Evolutionary conservation across 176 grass and related monocot genomes (phyloP).

Genomic region (Oropetium thomaeum): DNA sequence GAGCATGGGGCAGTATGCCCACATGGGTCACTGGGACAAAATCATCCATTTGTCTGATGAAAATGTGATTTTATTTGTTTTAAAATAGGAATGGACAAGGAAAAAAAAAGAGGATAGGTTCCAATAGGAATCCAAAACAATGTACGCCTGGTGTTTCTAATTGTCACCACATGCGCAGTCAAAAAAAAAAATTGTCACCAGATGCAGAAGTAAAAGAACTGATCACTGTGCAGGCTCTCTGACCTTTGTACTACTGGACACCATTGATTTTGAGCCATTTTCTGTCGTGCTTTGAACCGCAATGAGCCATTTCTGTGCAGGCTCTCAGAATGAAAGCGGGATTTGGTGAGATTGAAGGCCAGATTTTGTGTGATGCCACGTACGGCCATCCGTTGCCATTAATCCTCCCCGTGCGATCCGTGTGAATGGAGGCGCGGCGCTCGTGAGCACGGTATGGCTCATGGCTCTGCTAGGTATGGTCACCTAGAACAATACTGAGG

Average conservation of each 20-base stretch:
- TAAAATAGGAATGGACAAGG: not conserved
- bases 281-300: not conserved
- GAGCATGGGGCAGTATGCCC: not conserved
- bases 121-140: too few species aligned
- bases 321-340: not conserved
- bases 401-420: not conserved
- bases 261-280: not conserved
- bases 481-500: too few species aligned
- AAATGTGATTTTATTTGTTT: not conserved
- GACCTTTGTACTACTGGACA: not conserved
- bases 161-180: not conserved
- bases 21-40: not conserved
- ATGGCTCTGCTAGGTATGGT: too few species aligned
- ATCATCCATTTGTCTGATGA: not conserved
- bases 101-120: not conserved
- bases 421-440: not conserved
- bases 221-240: not conserved
- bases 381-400: not conserved
- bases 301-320: not conserved
- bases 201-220: not conserved
- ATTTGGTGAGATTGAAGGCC: not conserved
- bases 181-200: not conserved
- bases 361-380: not conserved
- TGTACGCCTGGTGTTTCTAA: too few species aligned
- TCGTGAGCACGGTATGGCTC: not conserved